Percentiles rank a stretch among this genome's conserved stretches.
Conservation (phyloP, 345 rosid species). For the Rhizophora mangle region DNA sequence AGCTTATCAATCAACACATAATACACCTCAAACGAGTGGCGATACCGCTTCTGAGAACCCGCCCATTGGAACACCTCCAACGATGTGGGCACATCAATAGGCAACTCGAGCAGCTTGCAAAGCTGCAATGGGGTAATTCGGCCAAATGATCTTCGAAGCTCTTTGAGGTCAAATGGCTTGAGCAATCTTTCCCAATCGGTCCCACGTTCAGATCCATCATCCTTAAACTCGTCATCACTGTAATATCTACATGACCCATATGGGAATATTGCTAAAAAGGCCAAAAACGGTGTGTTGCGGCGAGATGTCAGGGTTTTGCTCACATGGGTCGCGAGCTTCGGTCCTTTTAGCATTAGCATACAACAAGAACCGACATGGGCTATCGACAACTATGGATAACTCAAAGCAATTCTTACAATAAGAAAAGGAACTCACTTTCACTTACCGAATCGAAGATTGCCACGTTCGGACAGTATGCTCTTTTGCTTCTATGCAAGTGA, state of each 20-base stretch:
- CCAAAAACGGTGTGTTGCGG: slow-evolving; percentile 3
- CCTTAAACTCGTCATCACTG: slow-evolving; percentile 5
- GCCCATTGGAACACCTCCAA: slow-evolving; percentile 63
- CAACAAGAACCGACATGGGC: not conserved
- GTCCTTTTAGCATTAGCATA: slow-evolving; percentile 41
- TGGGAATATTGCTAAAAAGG: slow-evolving; percentile 12
- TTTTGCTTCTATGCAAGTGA: too few relatives aligned
- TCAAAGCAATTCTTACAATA: not conserved
- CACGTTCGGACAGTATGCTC: too few relatives aligned
- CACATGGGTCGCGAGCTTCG: slow-evolving; percentile 30
- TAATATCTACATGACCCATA: slow-evolving; percentile 23
- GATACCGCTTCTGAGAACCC: slow-evolving; percentile 61
- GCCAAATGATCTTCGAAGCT: slow-evolving; percentile 46
- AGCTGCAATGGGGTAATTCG: slow-evolving; percentile 25
- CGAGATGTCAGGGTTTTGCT: slow-evolving; percentile 33
- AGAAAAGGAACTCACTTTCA: not conserved
- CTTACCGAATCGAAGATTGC: not conserved
- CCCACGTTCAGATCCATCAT: slow-evolving; percentile 31
- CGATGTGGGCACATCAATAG: slow-evolving; percentile 61
- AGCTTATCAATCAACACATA: slow-evolving; percentile 62
- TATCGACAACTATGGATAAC: not conserved
- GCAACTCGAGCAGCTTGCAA: slow-evolving; percentile 49
- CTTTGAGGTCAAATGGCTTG: slow-evolving; percentile 70
- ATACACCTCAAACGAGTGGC: slow-evolving; percentile 62
- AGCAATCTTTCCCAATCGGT: slow-evolving; percentile 84